Conservation (phyloP, 2,329 filamentous ascomycete species). For the Exophiala aquamarina region DNA sequence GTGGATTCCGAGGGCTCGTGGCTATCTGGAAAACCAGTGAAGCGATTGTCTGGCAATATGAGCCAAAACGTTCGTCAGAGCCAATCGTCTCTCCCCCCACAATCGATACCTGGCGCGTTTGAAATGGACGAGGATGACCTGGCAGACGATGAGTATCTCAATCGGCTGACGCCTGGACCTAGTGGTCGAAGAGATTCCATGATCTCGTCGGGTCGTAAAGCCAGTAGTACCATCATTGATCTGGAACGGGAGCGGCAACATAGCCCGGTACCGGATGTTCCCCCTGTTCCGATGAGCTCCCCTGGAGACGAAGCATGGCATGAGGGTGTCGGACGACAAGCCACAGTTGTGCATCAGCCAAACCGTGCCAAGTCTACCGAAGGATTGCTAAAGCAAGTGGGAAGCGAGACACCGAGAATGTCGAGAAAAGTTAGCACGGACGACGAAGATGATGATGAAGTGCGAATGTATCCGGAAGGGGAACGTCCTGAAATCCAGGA, state of each 20-base stretch:
- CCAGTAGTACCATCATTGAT: constrained; percentile 52
- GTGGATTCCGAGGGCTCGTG: constrained; percentile 96
- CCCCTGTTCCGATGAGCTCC: constrained; percentile 20
- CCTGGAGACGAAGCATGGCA: constrained; percentile 48
- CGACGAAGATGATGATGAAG: constrained; percentile 31
- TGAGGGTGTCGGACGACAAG: constrained; percentile 54
- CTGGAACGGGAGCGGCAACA: constrained; percentile 59
- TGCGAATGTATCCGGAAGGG: constrained; percentile 29
- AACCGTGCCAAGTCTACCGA: constrained; percentile 61
- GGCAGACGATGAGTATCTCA: constrained; percentile 74
- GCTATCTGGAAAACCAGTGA: constrained; percentile 73
- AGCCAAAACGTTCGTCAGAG: constrained; percentile 48
- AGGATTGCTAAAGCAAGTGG: constrained; percentile 57
- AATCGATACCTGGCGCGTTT: constrained; percentile 25
- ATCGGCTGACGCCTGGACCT: constrained; percentile 50
- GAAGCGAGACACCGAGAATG: constrained; percentile 33
- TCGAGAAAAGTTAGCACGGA: constrained; percentile 33
- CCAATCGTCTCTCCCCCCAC: constrained; percentile 43
- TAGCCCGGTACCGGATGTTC: constrained; percentile 28
- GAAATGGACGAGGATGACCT: constrained; percentile 56
- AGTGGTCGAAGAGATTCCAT: constrained; percentile 42
- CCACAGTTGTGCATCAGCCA: constrained; percentile 64
- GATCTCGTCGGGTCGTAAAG: constrained; percentile 33
- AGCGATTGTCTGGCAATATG: constrained; percentile 47
- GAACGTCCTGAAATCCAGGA: constrained; percentile 18